Base-by-base conservation (phyloP, 2,329 filamentous ascomycete species). In the Didymella glomerata region DNA sequence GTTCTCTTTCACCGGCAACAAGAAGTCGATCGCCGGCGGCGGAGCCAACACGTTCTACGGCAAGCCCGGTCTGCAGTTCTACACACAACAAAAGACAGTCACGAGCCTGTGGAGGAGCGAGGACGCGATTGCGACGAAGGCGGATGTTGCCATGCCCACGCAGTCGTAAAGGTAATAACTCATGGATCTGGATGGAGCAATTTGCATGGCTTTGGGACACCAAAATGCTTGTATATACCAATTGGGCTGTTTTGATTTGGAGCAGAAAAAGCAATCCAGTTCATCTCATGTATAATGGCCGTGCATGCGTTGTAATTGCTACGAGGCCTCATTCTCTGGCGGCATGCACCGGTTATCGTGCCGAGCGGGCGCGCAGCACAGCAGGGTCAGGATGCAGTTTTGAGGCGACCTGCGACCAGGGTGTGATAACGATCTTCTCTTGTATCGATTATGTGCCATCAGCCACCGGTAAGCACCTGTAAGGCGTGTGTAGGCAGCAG, bases 11-110 rank as follows among this genome's bases (percentile, higher is more conserved):
- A 88, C 86, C 2, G 86, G 86, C 18, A 89, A 89, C 76, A 86
- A 99, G 88, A 93, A 90, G 85, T 92, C 88, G 72, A 84, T 98
- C 57, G 95, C 95, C 0, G 95, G 94, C 54, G 93, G 93, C 51
- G 94, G 95, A 61, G 90, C 91, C 36, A 96, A 87, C 81, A 96
- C 93, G 16, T 98, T 99, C 77, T 99, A 99, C 80, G 95, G 95
- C 67, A 90, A 91, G 79, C 92, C 93, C 0, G 95, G 94, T 24
- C 80, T 99, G 76, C 89, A 91, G 75, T 99, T 99, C 77, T 98
- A 96, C 80, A 99, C 95, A 3, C 95, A 98, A 81, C 86, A 91
- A 75, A 98, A 99, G 90, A 99, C 95, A 2, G 95, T 99, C 48
- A 99, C 95, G 52, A 90, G 92, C 67, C 81, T 96, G 76, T 99